These are phyloP conservation scores for Diaporthe velutina DNA, from an alignment of 2,329 filamentous ascomycete species.

Conservation along the genomic window DNA sequence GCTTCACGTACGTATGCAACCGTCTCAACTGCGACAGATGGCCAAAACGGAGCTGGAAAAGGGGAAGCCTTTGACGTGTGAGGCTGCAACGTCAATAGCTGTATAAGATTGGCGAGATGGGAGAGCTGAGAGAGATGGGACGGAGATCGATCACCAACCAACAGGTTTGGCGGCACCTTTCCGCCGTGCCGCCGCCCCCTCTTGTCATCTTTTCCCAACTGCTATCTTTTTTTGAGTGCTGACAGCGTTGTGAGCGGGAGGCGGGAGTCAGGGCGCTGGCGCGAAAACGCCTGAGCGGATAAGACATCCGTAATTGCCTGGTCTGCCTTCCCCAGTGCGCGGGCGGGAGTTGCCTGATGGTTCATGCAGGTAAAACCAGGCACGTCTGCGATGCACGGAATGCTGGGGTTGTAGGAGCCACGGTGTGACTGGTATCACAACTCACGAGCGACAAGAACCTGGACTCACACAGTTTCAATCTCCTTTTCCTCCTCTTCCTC, in stretches of 20 bases:
- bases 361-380: slow-evolving; percentile 23
- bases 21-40: background rate
- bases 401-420: background rate
- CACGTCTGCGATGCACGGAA: slow-evolving; percentile 13
- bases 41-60: background rate
- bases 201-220: background rate
- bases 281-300: background rate
- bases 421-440: background rate
- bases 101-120: slow-evolving; percentile 3
- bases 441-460: background rate
- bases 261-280: slow-evolving; percentile 16
- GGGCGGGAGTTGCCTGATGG: slow-evolving; percentile 3
- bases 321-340: background rate
- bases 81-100: slow-evolving; percentile 2
- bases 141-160: background rate
- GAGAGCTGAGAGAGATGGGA: slow-evolving; percentile 1
- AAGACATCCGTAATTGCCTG: slow-evolving; percentile 25
- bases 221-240: slow-evolving; percentile 17
- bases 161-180: slow-evolving; percentile 16
- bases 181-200: slow-evolving; percentile 16
- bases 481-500: background rate
- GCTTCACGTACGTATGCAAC: background rate
- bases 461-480: background rate
- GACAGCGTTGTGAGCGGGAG: slow-evolving; percentile 6
- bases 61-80: background rate